Evolutionary conservation across 2,329 filamentous ascomycete species (phyloP), one percentile per base, ranked within the genome.

Genomic region (Fusarium temperatum): DNA sequence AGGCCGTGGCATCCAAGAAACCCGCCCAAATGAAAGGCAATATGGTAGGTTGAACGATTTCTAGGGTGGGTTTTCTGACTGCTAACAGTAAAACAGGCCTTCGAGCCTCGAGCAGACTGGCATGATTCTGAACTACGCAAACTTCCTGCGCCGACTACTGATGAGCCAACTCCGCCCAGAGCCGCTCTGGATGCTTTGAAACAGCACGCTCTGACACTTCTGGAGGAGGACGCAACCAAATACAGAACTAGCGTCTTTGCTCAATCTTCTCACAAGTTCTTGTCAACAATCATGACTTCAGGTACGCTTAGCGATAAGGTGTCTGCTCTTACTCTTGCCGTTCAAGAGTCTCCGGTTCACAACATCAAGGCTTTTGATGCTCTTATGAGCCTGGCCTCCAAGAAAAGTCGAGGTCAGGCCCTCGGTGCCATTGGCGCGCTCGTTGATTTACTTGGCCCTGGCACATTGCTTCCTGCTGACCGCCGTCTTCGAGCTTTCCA

Each of bases 231-330:
- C 80, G 93, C 93, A 70, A 87, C 89, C 45, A 86, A 89, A 53
- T 99, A 98, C 83, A 88, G 88, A 63, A 89, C 90, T 32, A 92
- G 94, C 75, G 85, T 93, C 63, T 90, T 93, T 12, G 90, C 94
- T 57, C 94, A 94, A 32, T 96, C 96, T 6, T 96, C 95, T 45
- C 93, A 97, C 83, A 97, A 95, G 82, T 99, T 99, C 86, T 92
- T 98, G 87, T 94, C 95, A 4, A 97, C 95, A 24, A 98, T 99
- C 81, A 98, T 98, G 94, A 87, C 94, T 15, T 97, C 95, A 4
- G 96, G 96, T 86, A 99, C 97, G 15, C 89, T 98, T 77, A 97
- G 95, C 63, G 96, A 99, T 82, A 98, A 98, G 82, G 93, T 98
- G 48, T 99, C 96, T 6, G 97, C 96, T 8, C 86, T 99, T 79